Base-by-base conservation (phyloP, 371 early-diverging fungal genomes). In the Mucor racemosus region DNA sequence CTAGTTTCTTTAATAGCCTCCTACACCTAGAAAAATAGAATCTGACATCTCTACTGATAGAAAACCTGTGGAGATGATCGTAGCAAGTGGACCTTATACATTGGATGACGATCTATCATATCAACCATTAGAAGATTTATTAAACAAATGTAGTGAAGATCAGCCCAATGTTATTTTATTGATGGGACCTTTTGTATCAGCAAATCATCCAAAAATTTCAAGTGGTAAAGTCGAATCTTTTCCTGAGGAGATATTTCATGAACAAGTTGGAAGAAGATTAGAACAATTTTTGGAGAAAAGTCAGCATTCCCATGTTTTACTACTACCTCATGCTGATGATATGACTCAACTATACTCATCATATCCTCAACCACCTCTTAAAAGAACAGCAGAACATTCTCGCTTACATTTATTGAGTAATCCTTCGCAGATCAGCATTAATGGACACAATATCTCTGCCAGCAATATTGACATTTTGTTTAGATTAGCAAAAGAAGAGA, bases 51-150 rank as follows among this genome's bases (percentile, higher is more conserved):
- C 62, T 9, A 58, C 50, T 50, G 72, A 66, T 14, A 76, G 78
- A 3, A 64, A 76, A 39, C 89, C 93, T 11, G 66, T 92, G 7
- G 87, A 84, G 40, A 83, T 95, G 17, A 65, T 93, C 11, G 75
- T 90, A 13, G 93, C 95, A 4, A 75, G 91, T 0, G 97, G 97
- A 0, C 97, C 97, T 4, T 97, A 85, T 71, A 94, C 95, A 5
- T 67, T 94, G 38, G 85, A 86, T 14, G 90, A 85, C 60, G 90
- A 91, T 66, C 77, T 95, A 11, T 73, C 84, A 15, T 97, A 87
- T 64, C 92, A 91, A 64, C 94, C 96, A 0, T 79, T 96, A 60
- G 81, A 84, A 11, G 94, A 86, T 7, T 75, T 97, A 36, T 73
- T 92, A 14, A 72, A 81, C 0, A 82, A 81, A 15, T 82, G 91